Base-by-base conservation (phyloP, 768 basidiomycete species). In the Lenzites betulinus region DNA sequence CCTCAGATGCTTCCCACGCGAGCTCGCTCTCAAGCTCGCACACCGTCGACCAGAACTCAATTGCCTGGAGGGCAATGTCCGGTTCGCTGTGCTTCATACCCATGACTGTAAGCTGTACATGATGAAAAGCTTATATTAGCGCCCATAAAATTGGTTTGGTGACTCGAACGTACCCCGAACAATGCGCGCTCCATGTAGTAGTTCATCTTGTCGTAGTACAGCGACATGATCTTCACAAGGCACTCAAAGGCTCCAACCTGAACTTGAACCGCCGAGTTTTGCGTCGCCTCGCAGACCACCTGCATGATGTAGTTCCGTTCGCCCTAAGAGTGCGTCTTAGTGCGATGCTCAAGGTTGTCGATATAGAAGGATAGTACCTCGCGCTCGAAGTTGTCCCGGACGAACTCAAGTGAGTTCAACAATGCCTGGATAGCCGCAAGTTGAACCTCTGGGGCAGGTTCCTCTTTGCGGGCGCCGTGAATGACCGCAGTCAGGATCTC, bases 221-320 rank as follows among this genome's bases (percentile, higher is more conserved):
- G 78, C 58, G 89, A 88, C 97, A 99, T 98, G 71, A 98, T 97
- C 69, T 88, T 85, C 30, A 98, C 96, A 15, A 99, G 79, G 75
- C 92, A 94, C 72, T 97, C 95, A 69, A 97, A 99, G 5, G 97
- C 90, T 30, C 88, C 93, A n/a, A 97, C 90, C 78, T 98, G 96
- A 36, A 98, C 95, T 36, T 81, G 74, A 2, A 90, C 85, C 1
- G 86, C 75, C 1, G 82, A 61, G 67, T 88, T 95, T 74, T 98
- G 97, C 0, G 97, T 98, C 0, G 96, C 96, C 71, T 98, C 97
- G 72, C 97, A 99, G 18, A 98, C 92, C 43, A 98, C 95, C 78
- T 99, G 97, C 97, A 99, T 99, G 75, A 99, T 98, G 78, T 97
- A 98, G 77, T 98, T 99, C 49, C 97, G 87, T 75, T 99, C 97